Conservation (phyloP, 139 green algal genomes). For the Coelastrella sp. region DNA sequence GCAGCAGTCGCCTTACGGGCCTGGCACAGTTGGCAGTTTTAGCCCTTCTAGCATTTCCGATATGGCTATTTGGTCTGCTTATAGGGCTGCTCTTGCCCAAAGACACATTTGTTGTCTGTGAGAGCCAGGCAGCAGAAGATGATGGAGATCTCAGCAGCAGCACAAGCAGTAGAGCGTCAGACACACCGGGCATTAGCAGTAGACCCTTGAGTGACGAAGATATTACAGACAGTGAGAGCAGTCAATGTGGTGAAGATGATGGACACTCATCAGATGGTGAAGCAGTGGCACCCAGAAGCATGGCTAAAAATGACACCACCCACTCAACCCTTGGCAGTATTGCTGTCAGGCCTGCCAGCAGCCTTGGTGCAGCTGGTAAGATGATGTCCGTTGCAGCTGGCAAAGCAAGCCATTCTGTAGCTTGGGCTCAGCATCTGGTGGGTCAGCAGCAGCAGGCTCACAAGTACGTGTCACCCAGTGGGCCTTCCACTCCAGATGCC, state of each 20-base stretch:
- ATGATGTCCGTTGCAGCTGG: background rate
- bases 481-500: background rate
- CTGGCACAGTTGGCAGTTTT: conserved; percentile 1
- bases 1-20: background rate
- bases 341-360: background rate
- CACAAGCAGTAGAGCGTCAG: background rate
- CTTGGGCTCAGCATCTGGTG: conserved; percentile 13
- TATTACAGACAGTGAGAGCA: background rate
- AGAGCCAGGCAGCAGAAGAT: background rate
- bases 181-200: background rate
- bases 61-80: conserved; percentile 33
- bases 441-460: background rate
- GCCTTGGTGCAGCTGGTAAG: background rate
- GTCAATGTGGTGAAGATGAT: background rate
- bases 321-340: background rate
- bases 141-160: background rate
- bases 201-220: conserved; percentile 20
- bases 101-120: background rate
- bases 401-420: background rate
- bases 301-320: background rate
- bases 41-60: conserved; percentile 2
- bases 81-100: conserved; percentile 18
- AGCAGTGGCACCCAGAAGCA: background rate
- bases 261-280: background rate
- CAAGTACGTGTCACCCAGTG: conserved; percentile 2